phyloP scores from a whole-genome alignment of 495 filamentous ascomycete species.

The Penicillium bovifimosum region DNA sequence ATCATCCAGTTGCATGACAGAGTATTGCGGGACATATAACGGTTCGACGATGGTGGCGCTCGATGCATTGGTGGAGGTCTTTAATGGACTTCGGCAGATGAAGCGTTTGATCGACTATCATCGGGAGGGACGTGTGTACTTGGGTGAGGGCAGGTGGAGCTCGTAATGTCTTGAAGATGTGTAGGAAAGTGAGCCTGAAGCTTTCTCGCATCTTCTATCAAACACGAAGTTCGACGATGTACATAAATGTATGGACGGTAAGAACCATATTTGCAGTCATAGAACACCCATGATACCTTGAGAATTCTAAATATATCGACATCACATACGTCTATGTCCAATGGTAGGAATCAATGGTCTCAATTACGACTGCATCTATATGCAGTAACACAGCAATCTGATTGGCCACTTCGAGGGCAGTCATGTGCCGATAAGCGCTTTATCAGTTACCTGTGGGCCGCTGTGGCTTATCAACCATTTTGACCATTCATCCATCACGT shows the following conservation, averaged over 20 bases:
- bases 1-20: not conserved
- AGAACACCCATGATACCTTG: not conserved
- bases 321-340: too few relatives aligned
- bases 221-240: too few relatives aligned
- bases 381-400: not conserved
- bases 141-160: slow-evolving; percentile 25
- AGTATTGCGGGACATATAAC: slow-evolving; percentile 14
- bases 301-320: too few relatives aligned
- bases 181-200: not conserved
- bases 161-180: not conserved
- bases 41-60: slow-evolving; percentile 29
- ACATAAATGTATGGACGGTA: too few relatives aligned
- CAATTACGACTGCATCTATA: not conserved
- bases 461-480: not conserved
- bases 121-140: slow-evolving; percentile 21
- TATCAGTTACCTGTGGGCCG: slow-evolving; percentile 7
- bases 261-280: not conserved
- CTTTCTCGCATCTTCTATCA: too few relatives aligned
- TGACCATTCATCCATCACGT: not conserved
- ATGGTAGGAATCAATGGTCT: too few relatives aligned
- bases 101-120: slow-evolving; percentile 24
- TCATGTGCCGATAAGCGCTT: slow-evolving; percentile 29
- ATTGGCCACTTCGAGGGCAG: slow-evolving; percentile 33
- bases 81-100: slow-evolving; percentile 24
- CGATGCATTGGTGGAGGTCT: slow-evolving; percentile 26